phyloP scores from a whole-genome alignment of 2,329 filamentous ascomycete genomes.

The Aureobasidium melanogenum region DNA sequence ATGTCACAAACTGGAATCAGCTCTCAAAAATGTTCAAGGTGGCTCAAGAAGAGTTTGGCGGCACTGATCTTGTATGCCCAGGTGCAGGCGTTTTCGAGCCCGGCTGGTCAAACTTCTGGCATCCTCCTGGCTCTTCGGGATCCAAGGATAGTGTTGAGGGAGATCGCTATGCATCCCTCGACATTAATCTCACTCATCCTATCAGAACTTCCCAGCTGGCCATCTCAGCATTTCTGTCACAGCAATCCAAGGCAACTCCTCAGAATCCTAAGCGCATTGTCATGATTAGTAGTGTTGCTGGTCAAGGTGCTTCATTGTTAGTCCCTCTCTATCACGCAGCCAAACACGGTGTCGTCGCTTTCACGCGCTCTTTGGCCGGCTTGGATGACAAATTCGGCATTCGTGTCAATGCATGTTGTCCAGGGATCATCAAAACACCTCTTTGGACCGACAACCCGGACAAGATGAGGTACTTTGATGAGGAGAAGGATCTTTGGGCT shows the following conservation, averaged over 20 bases:
- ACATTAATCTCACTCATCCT: constrained; percentile 41
- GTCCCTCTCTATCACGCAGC: constrained; percentile 37
- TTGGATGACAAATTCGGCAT: constrained; percentile 44
- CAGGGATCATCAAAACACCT: constrained; percentile 53
- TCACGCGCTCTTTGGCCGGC: constrained; percentile 40
- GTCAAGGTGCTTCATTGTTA: constrained; percentile 29
- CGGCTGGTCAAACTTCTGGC: constrained; percentile 40
- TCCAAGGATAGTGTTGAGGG: constrained; percentile 28
- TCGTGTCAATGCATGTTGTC: constrained; percentile 51
- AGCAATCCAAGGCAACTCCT: constrained; percentile 23
- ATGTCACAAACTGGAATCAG: constrained; percentile 42
- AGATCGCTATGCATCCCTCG: constrained; percentile 30
- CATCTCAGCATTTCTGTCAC: constrained; percentile 36
- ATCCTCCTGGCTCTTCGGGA: constrained; percentile 30
- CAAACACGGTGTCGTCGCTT: constrained; percentile 39
- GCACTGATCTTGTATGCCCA: constrained; percentile 39
- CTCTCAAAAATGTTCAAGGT: constrained; percentile 42
- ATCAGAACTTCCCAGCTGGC: constrained; percentile 40
- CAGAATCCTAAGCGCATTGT: constrained; percentile 38
- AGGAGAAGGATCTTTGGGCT: constrained; percentile 42
- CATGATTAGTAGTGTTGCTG: constrained; percentile 37
- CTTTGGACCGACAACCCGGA: constrained; percentile 55
- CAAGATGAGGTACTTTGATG: constrained; percentile 45
- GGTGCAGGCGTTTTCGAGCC: constrained; percentile 42
- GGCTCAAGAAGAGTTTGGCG: constrained; percentile 39